phyloP scores from a whole-genome alignment of 495 filamentous ascomycete species.

The Pyrenula aspistea region DNA sequence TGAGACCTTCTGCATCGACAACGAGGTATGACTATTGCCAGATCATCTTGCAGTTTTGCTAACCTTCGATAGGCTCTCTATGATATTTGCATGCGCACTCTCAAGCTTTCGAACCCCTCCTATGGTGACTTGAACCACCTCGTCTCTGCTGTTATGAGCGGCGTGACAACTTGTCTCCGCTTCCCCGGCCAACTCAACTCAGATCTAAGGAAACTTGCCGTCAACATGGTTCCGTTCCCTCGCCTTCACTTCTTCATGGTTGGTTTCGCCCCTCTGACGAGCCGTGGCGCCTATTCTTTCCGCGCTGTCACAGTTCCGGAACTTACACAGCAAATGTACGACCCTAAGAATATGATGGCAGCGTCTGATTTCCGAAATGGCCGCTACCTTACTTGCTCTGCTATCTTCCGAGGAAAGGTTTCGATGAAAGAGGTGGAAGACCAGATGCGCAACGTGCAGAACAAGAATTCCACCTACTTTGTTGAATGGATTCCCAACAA shows the following conservation, averaged over 20 bases:
- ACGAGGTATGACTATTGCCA: constrained; percentile 52
- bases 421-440: constrained; percentile 99
- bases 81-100: constrained; percentile 99
- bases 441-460: constrained; percentile 99
- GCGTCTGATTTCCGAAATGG: constrained; percentile 99
- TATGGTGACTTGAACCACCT: constrained; percentile 99
- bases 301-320: constrained; percentile 95
- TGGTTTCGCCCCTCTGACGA: constrained; percentile 96
- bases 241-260: constrained; percentile 99
- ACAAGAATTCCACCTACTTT: constrained; percentile 99
- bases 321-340: constrained; percentile 99
- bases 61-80: constrained; percentile 65
- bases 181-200: constrained; percentile 99
- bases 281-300: constrained; percentile 89
- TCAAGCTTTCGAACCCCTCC: constrained; percentile 95
- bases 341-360: constrained; percentile 99
- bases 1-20: constrained; percentile 99
- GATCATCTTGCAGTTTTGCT: constrained; percentile 6
- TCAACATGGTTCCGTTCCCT: constrained; percentile 99
- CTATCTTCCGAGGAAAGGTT: constrained; percentile 99
- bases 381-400: constrained; percentile 98
- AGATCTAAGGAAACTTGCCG: constrained; percentile 96
- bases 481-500: constrained; percentile 99
- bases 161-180: constrained; percentile 95
- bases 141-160: constrained; percentile 99